phyloP scores from a whole-genome alignment of 2,329 filamentous ascomycete species.

The Sarocladium kiliense region DNA sequence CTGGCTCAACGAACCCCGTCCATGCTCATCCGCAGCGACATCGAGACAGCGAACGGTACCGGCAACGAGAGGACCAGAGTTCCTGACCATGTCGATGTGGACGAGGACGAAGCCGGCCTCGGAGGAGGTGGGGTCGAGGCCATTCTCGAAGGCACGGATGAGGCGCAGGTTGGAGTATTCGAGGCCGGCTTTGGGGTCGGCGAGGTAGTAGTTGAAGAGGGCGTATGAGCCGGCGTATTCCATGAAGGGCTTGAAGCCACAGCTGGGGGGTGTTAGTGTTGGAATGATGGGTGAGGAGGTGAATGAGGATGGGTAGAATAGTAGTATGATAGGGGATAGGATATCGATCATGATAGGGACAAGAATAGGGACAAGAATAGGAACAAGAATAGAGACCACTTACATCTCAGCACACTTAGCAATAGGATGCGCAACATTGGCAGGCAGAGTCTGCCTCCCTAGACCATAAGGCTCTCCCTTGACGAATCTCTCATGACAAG shows the following conservation, averaged over 20 bases:
- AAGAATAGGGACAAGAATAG: background rate
- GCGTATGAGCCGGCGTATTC: conserved; percentile 70
- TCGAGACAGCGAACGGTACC: conserved; percentile 66
- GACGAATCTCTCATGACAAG: conserved; percentile 72
- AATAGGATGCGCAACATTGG: conserved; percentile 73
- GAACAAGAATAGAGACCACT: conserved; percentile 33
- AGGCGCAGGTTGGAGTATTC: conserved; percentile 69
- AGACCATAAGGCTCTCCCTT: conserved; percentile 74
- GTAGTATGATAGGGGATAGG: background rate
- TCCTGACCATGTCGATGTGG: conserved; percentile 90
- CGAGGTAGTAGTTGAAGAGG: conserved; percentile 61
- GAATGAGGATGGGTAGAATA: background rate
- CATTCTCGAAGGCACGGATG: conserved; percentile 86
- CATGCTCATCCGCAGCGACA: conserved; percentile 27
- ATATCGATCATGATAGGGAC: background rate
- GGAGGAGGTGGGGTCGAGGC: conserved; percentile 78
- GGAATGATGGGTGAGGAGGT: background rate
- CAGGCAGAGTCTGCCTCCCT: conserved; percentile 67
- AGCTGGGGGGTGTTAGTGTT: conserved; percentile 22
- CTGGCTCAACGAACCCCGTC: conserved; percentile 19
- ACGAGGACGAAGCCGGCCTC: conserved; percentile 96
- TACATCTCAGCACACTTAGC: conserved; percentile 81
- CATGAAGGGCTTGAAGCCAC: conserved; percentile 88
- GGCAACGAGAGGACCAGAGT: conserved; percentile 72
- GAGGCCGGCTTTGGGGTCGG: conserved; percentile 50